Evolutionary conservation across 345 rosid species (phyloP), one percentile per base, ranked within the genome.

Genomic region (Carallia brachiata): DNA sequence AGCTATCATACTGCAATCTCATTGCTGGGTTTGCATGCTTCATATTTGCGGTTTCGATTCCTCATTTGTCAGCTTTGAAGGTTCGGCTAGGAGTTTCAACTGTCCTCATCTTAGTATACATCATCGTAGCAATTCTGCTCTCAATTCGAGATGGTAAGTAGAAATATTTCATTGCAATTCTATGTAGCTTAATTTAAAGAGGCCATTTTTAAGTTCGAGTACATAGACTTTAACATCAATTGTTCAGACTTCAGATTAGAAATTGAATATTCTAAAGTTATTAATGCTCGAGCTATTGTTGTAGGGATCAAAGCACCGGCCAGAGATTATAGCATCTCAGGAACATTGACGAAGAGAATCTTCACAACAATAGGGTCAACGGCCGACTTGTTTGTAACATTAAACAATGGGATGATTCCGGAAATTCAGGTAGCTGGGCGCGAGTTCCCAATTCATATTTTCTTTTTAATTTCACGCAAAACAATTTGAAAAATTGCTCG

Each of bases 391-490:
- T 90, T 92, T 61, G 92, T 95, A 60, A 96, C 97, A 55, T 92
- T 84, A 71, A 95, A 95, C 69, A 92, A 97, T 0, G 99, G 97
- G 55, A 95, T 95, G 99, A 95, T 92, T 72, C 99, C 99, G 47
- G 99, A 95, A 72, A 92, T 95, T 68, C 90, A 87, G 86, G 90
- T 86, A 75, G n/a, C n/a, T n/a, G n/a, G 34, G 2, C 4, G 4
- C 34, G 34, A 32, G 1, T 32, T 32, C 34, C 34, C 34, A 32
- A 32, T 32, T 32, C 34, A 32, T 32, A n/a, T n/a, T n/a, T n/a
- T n/a, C n/a, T n/a, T n/a, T n/a, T n/a, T n/a, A n/a, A n/a, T n/a
- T n/a, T n/a, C n/a, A n/a, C n/a, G n/a, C n/a, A n/a, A n/a, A n/a
- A n/a, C n/a, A n/a, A n/a, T n/a, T n/a, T n/a, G n/a, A n/a, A n/a